These are phyloP conservation scores for Passalora sequoiae DNA, from an alignment of 2,329 filamentous ascomycete species.

Conservation along the genomic window DNA sequence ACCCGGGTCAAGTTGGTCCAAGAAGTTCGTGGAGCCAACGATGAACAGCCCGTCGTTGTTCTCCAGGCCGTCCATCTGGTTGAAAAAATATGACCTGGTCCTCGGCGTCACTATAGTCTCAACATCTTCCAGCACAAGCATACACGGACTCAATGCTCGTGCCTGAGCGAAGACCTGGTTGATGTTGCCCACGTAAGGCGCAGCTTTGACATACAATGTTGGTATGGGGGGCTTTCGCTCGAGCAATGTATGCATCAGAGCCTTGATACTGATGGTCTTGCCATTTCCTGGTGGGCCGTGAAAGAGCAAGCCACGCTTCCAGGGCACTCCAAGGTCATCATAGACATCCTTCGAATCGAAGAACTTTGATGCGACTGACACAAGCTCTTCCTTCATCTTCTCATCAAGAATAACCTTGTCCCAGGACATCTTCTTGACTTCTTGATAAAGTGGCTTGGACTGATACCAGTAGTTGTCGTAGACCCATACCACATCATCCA, in stretches of 20 bases:
- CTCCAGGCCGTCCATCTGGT: conserved; percentile 64
- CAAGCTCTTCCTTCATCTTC: conserved; percentile 40
- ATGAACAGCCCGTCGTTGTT: conserved; percentile 67
- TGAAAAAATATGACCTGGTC: conserved; percentile 64
- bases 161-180: conserved; percentile 54
- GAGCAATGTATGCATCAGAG: conserved; percentile 37
- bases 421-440: conserved; percentile 41
- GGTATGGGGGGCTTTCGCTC: conserved; percentile 35
- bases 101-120: conserved; percentile 60
- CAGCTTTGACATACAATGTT: conserved; percentile 39
- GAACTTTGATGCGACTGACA: conserved; percentile 39
- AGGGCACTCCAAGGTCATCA: conserved; percentile 42
- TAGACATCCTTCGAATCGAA: conserved; percentile 38
- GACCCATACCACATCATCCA: conserved; percentile 39
- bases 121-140: conserved; percentile 67
- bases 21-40: conserved; percentile 38
- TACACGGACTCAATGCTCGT: conserved; percentile 59
- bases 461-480: conserved; percentile 41
- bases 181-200: conserved; percentile 41
- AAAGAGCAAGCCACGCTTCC: conserved; percentile 42
- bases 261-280: conserved; percentile 44
- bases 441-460: conserved; percentile 36
- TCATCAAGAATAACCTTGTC: conserved; percentile 46
- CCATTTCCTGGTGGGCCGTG: conserved; percentile 36
- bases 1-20: conserved; percentile 62